Evolutionary conservation across 2,329 filamentous ascomycete genomes (phyloP), one percentile per base, ranked within the genome.

Genomic region (Arthrobotrys pseudoclavata): DNA sequence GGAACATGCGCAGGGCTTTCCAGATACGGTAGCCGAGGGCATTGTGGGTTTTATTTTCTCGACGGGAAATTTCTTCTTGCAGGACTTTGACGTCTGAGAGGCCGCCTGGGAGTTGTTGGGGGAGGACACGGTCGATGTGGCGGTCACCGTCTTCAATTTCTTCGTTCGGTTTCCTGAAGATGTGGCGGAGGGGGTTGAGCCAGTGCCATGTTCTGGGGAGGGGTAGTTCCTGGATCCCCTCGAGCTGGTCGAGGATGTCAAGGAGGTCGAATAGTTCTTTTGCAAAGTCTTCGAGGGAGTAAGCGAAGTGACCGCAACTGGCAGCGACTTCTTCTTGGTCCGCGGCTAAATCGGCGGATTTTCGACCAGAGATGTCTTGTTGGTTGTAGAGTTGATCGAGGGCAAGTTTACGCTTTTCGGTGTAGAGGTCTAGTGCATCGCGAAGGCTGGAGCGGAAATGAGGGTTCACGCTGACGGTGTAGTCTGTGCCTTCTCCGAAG

Each of bases 281-380:
- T 0, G 93, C 94, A 82, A 98, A 95, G 80, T 96, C 92, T 79
- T 96, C 89, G 26, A 99, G 86, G 50, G 92, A 96, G 83, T 96
- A 97, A 82, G 92, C 95, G 82, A 98, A 99, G 84, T 98, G 94
- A 0, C 96, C 95, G 82, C 96, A 99, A 70, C 94, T 96, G n/a
- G 96, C 95, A 47, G 95, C 94, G 10, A 98, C 94, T 84, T 99
- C 96, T 83, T 99, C 96, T 71, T 97, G 94, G 83, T 98, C 96
- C 1, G 95, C 96, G 82, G 96, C 91, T 7, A 95, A 88, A 79
- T 91, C 91, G 64, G 93, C 87, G 0, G 91, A 90, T 48, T 89
- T 88, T 2, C 89, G 86, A 72, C 89, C 89, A 10, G 89, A 89
- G 45, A 94, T 86, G 80, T 94, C 90, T 76, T 94, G 68, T 63